Conservation (phyloP, 2,329 filamentous ascomycete species). For the Neopestalotiopsis clavispora region DNA sequence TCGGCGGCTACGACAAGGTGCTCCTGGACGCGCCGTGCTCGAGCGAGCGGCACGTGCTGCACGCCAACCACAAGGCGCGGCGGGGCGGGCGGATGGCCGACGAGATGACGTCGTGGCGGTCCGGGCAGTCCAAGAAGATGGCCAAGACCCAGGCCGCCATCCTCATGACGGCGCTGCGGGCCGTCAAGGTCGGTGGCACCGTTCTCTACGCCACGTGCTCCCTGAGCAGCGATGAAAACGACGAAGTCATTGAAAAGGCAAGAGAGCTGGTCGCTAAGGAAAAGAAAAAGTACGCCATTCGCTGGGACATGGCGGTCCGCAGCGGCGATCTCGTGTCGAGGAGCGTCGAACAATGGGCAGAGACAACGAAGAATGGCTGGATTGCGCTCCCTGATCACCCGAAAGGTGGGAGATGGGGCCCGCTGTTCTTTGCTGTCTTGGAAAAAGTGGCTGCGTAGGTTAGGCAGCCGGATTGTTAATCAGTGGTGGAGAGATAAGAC, state of each 20-base stretch:
- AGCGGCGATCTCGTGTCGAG: constrained; percentile 26
- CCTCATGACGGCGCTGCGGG: constrained; percentile 40
- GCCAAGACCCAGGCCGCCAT: constrained; percentile 39
- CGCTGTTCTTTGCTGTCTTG: constrained; percentile 43
- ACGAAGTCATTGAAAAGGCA: constrained; percentile 42
- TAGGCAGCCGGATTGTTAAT: background rate
- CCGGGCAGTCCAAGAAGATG: constrained; percentile 39
- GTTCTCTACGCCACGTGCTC: constrained; percentile 47
- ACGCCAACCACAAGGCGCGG: constrained; percentile 36
- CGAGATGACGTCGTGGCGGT: constrained; percentile 43
- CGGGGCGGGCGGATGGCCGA: constrained; percentile 35
- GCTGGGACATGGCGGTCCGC: constrained; percentile 36
- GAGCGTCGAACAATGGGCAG: constrained; percentile 31
- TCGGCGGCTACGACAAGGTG: constrained; percentile 43
- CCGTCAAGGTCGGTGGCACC: constrained; percentile 38
- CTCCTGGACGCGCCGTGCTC: constrained; percentile 47
- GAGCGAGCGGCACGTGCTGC: constrained; percentile 44
- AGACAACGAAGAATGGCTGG: constrained; percentile 41
- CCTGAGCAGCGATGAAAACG: constrained; percentile 43
- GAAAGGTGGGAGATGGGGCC: constrained; percentile 40
- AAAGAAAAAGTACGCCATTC: constrained; percentile 35
- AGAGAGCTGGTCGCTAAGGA: constrained; percentile 40
- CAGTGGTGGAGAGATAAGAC: background rate
- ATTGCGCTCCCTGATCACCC: constrained; percentile 44
- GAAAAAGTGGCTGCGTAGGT: constrained; percentile 35